Evolutionary conservation across 257 asterid genomes (phyloP).

Genomic region (Nicotiana knightiana): DNA sequence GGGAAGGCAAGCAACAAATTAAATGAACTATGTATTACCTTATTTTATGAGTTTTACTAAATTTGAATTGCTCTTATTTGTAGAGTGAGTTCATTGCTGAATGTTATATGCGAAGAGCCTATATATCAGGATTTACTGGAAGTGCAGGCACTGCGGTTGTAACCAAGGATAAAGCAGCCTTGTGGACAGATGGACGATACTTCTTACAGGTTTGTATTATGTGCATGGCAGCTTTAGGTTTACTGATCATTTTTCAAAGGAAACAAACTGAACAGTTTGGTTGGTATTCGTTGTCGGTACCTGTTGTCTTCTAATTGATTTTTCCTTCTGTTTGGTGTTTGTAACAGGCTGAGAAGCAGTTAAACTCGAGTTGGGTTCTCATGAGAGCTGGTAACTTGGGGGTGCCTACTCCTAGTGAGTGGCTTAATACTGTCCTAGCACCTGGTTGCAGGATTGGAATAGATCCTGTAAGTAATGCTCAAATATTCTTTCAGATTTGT

Average conservation of each 20-base stretch:
- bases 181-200: constrained; percentile 98
- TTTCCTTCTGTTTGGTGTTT: constrained; percentile 2
- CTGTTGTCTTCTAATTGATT: constrained; percentile 7
- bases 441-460: constrained; percentile 94
- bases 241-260: constrained; percentile 5
- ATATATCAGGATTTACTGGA: constrained; percentile 92
- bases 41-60: constrained; percentile 7
- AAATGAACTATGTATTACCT: neutral
- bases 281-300: constrained; percentile 1
- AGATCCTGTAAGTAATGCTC: constrained; percentile 83
- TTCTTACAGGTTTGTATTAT: constrained; percentile 69
- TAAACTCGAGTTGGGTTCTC: constrained; percentile 76
- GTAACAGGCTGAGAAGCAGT: constrained; percentile 84
- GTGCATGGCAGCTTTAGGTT: neutral
- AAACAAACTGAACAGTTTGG: neutral
- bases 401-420: constrained; percentile 75
- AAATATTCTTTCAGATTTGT: constrained; percentile 12
- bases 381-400: constrained; percentile 92
- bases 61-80: constrained; percentile 13
- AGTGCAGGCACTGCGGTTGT: constrained; percentile 98
- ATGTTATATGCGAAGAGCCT: constrained; percentile 83
- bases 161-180: constrained; percentile 92
- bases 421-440: constrained; percentile 73
- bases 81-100: constrained; percentile 97
- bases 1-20: neutral